Conservation (phyloP, 2,329 filamentous ascomycete species). For the Calonectria hongkongensis region DNA sequence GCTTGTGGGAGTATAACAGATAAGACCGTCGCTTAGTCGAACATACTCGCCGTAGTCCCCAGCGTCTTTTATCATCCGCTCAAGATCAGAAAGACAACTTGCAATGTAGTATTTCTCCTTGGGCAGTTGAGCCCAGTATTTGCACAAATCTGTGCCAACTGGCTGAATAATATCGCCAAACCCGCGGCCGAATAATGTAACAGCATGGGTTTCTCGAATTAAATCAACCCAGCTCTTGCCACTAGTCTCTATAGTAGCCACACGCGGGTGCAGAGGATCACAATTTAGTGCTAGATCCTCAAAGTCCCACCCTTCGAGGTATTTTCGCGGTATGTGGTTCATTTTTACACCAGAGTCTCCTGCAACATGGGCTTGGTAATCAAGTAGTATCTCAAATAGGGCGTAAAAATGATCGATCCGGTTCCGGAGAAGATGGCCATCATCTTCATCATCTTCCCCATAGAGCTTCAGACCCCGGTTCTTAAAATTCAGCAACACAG, state of each 20-base stretch:
- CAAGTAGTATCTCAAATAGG: conserved; percentile 52
- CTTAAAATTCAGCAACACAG: neutral
- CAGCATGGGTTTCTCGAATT: conserved; percentile 43
- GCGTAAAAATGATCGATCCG: conserved; percentile 47
- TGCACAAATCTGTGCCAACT: neutral
- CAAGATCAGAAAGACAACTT: neutral
- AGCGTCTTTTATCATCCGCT: neutral
- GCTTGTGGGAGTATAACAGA: conserved; percentile 30
- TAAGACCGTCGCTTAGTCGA: conserved; percentile 1
- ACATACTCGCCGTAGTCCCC: neutral
- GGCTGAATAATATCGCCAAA: conserved; percentile 50
- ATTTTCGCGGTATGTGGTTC: conserved; percentile 35
- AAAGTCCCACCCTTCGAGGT: conserved; percentile 58
- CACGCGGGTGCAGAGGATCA: conserved; percentile 45
- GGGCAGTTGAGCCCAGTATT: conserved; percentile 34
- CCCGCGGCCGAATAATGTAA: conserved; percentile 49
- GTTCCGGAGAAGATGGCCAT: conserved; percentile 36
- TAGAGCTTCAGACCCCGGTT: conserved; percentile 3
- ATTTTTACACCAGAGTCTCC: conserved; percentile 37
- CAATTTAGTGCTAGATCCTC: conserved; percentile 46
- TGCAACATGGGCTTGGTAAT: conserved; percentile 45
- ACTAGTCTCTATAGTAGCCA: conserved; percentile 38
- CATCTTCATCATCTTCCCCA: neutral
- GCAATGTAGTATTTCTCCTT: conserved; percentile 37
- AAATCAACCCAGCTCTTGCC: conserved; percentile 54